phyloP scores from a whole-genome alignment of 139 green algal genomes.

The Astrephomene gubernaculifera region DNA sequence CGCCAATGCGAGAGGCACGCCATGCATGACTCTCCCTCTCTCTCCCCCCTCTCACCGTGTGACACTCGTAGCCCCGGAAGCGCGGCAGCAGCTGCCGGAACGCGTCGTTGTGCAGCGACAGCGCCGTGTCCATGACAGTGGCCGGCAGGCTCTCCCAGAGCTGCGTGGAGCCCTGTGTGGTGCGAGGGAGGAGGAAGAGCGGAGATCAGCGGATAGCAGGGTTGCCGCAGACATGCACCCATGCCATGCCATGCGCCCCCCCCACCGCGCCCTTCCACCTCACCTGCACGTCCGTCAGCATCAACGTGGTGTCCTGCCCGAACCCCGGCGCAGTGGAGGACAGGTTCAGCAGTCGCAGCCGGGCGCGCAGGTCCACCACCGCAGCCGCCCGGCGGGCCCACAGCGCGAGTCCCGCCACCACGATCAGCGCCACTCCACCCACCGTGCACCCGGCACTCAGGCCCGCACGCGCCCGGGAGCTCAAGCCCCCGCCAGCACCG shows the following conservation, averaged over 20 bases:
- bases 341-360: not conserved
- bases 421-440: not conserved
- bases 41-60: not conserved
- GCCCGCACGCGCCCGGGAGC: not conserved
- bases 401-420: not conserved
- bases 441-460: not conserved
- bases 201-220: not conserved
- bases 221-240: not conserved
- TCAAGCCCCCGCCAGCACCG: not conserved
- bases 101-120: constrained; percentile 38
- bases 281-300: constrained; percentile 44
- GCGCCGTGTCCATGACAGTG: constrained; percentile 22
- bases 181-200: no score
- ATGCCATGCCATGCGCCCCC: not conserved
- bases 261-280: no score
- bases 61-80: constrained; percentile 23
- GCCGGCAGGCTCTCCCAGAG: constrained; percentile 38
- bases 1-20: no score
- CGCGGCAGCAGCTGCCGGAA: constrained; percentile 38
- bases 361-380: not conserved
- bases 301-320: constrained; percentile 36
- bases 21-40: no score
- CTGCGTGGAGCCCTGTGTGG: constrained; percentile 10
- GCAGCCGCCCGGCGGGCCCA: not conserved
- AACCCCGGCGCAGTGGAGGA: not conserved